phyloP scores from a whole-genome alignment of 2,329 filamentous ascomycete genomes.

The Didymella pinodella region DNA sequence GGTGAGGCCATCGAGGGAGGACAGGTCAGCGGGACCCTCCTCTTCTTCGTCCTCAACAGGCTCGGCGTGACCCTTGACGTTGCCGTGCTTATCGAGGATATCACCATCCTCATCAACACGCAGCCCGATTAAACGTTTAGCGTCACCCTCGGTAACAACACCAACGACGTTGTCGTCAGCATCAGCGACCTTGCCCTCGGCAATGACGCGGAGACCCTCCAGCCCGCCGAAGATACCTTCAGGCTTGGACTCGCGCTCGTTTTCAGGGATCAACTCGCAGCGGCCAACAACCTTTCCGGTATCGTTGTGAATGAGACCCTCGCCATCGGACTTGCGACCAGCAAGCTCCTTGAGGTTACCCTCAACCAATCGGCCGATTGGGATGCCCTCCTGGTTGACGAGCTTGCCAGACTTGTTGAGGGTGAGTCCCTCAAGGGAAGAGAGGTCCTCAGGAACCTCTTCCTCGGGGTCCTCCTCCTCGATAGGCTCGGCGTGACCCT shows the following conservation, averaged over 20 bases:
- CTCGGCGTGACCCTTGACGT: slow-evolving; percentile 67
- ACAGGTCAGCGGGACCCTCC: slow-evolving; percentile 57
- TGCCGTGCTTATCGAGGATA: slow-evolving; percentile 68
- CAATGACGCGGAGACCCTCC: slow-evolving; percentile 57
- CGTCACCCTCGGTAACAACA: slow-evolving; percentile 63
- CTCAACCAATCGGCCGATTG: slow-evolving; percentile 70
- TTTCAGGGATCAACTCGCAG: slow-evolving; percentile 72
- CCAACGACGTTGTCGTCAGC: slow-evolving; percentile 62
- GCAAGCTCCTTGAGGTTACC: slow-evolving; percentile 70
- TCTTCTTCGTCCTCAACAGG: slow-evolving; percentile 59
- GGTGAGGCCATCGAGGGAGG: slow-evolving; percentile 61
- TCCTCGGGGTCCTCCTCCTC: slow-evolving; percentile 56
- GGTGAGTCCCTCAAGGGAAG: slow-evolving; percentile 55
- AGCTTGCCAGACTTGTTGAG: slow-evolving; percentile 61
- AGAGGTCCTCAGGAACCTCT: slow-evolving; percentile 53
- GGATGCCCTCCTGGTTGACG: slow-evolving; percentile 59
- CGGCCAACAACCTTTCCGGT: slow-evolving; percentile 73
- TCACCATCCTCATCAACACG: slow-evolving; percentile 70
- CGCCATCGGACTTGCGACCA: slow-evolving; percentile 74
- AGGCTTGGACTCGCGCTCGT: slow-evolving; percentile 64
- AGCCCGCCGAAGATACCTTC: slow-evolving; percentile 61
- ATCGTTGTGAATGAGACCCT: slow-evolving; percentile 76
- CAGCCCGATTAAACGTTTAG: slow-evolving; percentile 66
- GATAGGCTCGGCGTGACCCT: slow-evolving; percentile 66
- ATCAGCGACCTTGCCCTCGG: slow-evolving; percentile 59